These are phyloP conservation scores for Metschnikowia vanudenii DNA, from an alignment of 805 yeast genomes.

Conservation along the genomic window DNA sequence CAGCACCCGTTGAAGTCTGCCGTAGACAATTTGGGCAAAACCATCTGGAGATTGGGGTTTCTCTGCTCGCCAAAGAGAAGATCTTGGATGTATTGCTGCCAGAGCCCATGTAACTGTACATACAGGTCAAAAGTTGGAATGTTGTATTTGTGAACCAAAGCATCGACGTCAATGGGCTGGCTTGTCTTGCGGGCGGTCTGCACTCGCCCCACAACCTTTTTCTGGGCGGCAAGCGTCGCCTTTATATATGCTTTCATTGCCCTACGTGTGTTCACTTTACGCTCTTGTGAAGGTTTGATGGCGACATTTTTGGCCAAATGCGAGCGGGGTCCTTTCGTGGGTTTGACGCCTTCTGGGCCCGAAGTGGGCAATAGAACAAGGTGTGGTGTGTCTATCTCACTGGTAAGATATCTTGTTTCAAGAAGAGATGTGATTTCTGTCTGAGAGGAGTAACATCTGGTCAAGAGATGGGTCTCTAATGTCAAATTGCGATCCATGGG, in stretches of 20 bases:
- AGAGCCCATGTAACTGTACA: constrained; percentile 55
- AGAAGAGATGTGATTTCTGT: constrained; percentile 41
- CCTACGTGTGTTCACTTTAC: constrained; percentile 34
- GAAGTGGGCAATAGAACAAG: constrained; percentile 30
- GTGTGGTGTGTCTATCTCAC: constrained; percentile 31
- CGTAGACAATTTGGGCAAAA: constrained; percentile 60
- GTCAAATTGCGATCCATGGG: constrained; percentile 40
- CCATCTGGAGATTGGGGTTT: constrained; percentile 26
- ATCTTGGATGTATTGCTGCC: constrained; percentile 69
- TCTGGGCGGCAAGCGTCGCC: constrained; percentile 38
- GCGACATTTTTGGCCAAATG: constrained; percentile 6
- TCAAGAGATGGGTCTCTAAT: constrained; percentile 47
- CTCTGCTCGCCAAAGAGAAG: constrained; percentile 42
- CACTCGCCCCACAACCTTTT: constrained; percentile 35
- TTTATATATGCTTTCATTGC: constrained; percentile 45
- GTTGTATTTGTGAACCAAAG: constrained; percentile 26
- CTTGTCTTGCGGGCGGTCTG: constrained; percentile 27
- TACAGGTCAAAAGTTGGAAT: constrained; percentile 50
- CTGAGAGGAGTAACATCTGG: constrained; percentile 42
- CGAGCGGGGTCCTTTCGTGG: constrained; percentile 12
- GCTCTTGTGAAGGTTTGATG: constrained; percentile 12
- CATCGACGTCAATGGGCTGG: constrained; percentile 23
- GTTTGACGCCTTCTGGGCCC: constrained; percentile 18
- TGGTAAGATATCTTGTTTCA: constrained; percentile 44
- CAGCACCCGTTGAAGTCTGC: constrained; percentile 84